A percentile compares a stretch with the other conserved stretches of the same genome.
phyloP scores from a whole-genome alignment of 352 stramenopile species.

The Globisporangium acanthophoron region DNA sequence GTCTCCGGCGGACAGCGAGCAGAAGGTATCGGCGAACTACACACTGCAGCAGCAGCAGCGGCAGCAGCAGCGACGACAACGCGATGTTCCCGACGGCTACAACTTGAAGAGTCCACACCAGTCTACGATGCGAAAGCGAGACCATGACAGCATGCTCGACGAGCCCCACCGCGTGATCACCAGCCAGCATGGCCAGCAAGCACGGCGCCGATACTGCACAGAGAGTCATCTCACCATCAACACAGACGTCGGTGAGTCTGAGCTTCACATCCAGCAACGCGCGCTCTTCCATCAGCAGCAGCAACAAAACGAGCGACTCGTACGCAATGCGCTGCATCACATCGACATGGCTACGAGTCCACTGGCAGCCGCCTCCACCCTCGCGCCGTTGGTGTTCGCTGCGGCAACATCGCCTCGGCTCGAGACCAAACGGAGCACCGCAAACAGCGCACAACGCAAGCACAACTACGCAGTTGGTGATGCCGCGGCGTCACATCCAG shows the following conservation, averaged over 20 bases:
- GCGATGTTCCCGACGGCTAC: neutral
- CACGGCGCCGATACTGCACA: neutral
- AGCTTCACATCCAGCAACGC: neutral
- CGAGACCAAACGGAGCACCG: conserved; percentile 1
- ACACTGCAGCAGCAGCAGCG: neutral
- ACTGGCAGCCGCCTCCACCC: conserved; percentile 4
- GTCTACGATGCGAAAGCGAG: neutral
- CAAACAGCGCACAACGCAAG: neutral
- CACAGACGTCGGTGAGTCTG: neutral
- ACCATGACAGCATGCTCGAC: neutral
- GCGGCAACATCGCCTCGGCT: conserved; percentile 8
- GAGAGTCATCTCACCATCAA: neutral
- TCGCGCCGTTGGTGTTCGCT: conserved; percentile 11
- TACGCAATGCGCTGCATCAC: neutral
- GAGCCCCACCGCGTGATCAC: neutral
- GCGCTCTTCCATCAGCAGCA: conserved; percentile 1
- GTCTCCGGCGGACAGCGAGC: neutral
- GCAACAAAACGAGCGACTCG: neutral
- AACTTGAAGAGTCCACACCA: neutral
- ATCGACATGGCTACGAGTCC: conserved; percentile 9
- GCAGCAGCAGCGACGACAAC: neutral
- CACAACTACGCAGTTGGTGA: neutral
- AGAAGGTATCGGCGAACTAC: neutral
- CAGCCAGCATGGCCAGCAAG: neutral
- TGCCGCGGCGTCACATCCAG: neutral